A percentile compares a stretch with the other conserved stretches of the same genome.
phyloP scores from a whole-genome alignment of 2,329 filamentous ascomycete species.

The Talaromyces sp. region DNA sequence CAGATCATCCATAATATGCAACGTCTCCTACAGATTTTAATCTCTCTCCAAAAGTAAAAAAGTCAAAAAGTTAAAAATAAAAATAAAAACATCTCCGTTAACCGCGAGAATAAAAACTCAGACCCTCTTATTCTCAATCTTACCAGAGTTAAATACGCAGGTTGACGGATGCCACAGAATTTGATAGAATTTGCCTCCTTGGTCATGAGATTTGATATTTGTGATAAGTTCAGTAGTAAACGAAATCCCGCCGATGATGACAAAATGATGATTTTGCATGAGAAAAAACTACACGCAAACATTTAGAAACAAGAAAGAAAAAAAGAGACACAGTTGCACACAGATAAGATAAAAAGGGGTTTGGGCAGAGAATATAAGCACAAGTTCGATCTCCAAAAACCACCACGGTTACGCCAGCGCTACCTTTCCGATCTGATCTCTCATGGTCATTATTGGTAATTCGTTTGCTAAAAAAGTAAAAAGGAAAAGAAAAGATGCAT shows the following conservation, averaged over 20 bases:
- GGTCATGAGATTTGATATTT: constrained; percentile 1
- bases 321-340: constrained; percentile 1
- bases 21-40: too few relatives aligned
- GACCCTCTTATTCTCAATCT: too few relatives aligned
- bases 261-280: constrained; percentile 9
- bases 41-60: too few relatives aligned
- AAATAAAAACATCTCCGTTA: too few relatives aligned
- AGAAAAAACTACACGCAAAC: constrained; percentile 5
- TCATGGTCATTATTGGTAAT: constrained; percentile 6
- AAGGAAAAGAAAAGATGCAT: constrained; percentile 14
- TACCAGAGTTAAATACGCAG: too few relatives aligned
- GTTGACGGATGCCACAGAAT: too few relatives aligned
- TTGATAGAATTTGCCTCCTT: not conserved
- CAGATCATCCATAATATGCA: too few relatives aligned
- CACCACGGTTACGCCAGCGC: constrained; percentile 11
- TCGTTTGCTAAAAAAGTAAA: constrained; percentile 1
- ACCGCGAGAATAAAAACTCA: too few relatives aligned
- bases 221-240: constrained; percentile 1
- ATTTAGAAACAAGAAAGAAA: not conserved
- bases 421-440: constrained; percentile 10
- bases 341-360: constrained; percentile 2
- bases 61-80: too few relatives aligned
- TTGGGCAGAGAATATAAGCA: constrained; percentile 6
- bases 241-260: constrained; percentile 12
- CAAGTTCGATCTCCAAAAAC: constrained; percentile 10